These are phyloP conservation scores for Globisporangium splendens DNA, from an alignment of 352 stramenopile genomes.

Conservation along the genomic window DNA sequence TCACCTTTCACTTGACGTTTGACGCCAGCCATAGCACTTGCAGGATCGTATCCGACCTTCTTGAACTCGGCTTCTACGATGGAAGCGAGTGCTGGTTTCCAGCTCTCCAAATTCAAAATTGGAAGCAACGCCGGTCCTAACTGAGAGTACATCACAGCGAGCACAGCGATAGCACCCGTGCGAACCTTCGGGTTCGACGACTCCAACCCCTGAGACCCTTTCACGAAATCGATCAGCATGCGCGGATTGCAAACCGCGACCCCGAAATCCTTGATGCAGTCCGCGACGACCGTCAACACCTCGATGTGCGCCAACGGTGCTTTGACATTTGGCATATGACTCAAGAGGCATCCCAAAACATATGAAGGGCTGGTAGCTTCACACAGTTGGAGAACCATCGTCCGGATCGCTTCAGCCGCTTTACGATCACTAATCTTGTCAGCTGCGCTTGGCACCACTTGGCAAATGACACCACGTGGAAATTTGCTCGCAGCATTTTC, in stretches of 20 bases:
- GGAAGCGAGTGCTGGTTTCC: conserved; percentile 78
- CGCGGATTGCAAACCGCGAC: conserved; percentile 65
- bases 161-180: conserved; percentile 53
- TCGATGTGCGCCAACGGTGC: conserved; percentile 73
- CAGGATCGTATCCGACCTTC: conserved; percentile 72
- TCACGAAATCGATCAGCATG: conserved; percentile 70
- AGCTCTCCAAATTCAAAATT: conserved; percentile 78
- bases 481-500: conserved; percentile 58
- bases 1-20: conserved; percentile 72
- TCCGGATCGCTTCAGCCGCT: conserved; percentile 56
- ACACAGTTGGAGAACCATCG: conserved; percentile 76
- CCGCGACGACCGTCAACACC: conserved; percentile 51
- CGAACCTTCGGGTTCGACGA: conserved; percentile 80
- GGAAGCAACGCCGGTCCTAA: conserved; percentile 73
- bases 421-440: conserved; percentile 87
- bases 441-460: conserved; percentile 57
- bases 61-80: conserved; percentile 80
- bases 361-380: conserved; percentile 73
- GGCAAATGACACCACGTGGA: conserved; percentile 66
- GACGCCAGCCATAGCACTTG: conserved; percentile 44
- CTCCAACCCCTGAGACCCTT: conserved; percentile 68
- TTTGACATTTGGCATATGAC: conserved; percentile 77
- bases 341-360: conserved; percentile 72
- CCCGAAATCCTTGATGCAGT: conserved; percentile 80
- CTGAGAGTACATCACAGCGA: conserved; percentile 83